Evolutionary conservation across 2,329 filamentous ascomycete species (phyloP).

Genomic region (Reticulascus tulasneorum): DNA sequence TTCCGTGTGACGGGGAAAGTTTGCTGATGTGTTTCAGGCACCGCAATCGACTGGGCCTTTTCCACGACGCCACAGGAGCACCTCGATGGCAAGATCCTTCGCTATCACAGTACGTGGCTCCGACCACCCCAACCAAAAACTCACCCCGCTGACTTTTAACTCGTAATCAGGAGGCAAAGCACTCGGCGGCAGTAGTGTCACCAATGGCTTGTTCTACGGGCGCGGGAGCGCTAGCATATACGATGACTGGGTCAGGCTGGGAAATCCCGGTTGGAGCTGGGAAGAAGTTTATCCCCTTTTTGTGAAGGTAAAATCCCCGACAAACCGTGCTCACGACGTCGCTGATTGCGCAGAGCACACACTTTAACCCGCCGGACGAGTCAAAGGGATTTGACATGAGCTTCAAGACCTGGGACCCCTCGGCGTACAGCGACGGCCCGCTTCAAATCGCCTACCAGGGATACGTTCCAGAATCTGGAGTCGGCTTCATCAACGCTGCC

Average conservation of each 20-base stretch:
- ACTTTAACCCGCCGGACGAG: conserved; percentile 19
- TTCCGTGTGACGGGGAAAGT: background rate
- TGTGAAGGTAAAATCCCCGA: conserved; percentile 12
- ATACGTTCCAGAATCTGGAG: conserved; percentile 23
- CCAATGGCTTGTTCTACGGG: conserved; percentile 28
- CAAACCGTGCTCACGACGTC: too few species aligned
- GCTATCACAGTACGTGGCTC: conserved; percentile 20
- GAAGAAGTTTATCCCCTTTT: conserved; percentile 20
- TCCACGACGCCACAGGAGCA: conserved; percentile 17
- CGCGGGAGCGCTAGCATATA: conserved; percentile 24
- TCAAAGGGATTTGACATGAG: conserved; percentile 19
- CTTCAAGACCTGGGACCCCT: conserved; percentile 21
- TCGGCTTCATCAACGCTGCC: conserved; percentile 21
- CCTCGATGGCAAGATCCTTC: conserved; percentile 24
- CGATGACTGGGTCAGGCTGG: conserved; percentile 25
- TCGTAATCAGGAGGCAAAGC: conserved; percentile 15
- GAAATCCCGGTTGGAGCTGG: conserved; percentile 28
- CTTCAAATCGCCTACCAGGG: conserved; percentile 21
- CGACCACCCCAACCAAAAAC: background rate
- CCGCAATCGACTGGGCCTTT: conserved; percentile 21
- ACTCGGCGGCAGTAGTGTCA: conserved; percentile 27
- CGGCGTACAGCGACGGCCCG: conserved; percentile 20
- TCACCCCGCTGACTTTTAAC: background rate
- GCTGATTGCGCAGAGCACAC: conserved; percentile 12
- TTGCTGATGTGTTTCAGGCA: conserved; percentile 3